phyloP scores from a whole-genome alignment of 148 eudicot genomes.

The Vaccinium vitisidaea region DNA sequence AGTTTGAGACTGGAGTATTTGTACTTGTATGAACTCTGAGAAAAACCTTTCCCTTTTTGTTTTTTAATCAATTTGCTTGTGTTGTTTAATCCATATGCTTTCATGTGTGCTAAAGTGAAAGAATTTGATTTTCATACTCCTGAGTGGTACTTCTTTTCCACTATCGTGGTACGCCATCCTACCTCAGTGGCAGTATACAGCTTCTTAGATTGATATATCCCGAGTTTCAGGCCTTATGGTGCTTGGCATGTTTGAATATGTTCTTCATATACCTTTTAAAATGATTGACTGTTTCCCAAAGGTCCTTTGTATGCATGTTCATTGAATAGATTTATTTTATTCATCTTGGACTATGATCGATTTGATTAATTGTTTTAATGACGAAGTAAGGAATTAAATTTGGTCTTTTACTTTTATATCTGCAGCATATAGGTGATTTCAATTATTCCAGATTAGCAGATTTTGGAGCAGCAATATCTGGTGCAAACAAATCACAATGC shows the following conservation, averaged over 20 bases:
- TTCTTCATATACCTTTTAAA: neutral
- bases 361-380: neutral
- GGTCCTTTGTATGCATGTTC: neutral
- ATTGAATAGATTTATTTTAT: neutral
- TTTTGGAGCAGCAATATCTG: slow-evolving; percentile 99
- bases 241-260: neutral
- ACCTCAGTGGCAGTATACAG: too few species aligned
- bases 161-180: neutral
- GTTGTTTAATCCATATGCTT: neutral
- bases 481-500: slow-evolving; percentile 70
- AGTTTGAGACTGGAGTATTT: neutral
- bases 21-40: neutral
- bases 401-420: slow-evolving; percentile 15
- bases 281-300: neutral
- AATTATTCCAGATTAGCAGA: slow-evolving; percentile 93
- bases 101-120: neutral
- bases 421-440: slow-evolving; percentile 96
- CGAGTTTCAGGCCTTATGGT: neutral
- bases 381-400: neutral
- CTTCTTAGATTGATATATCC: too few species aligned
- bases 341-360: neutral
- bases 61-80: too few species aligned
- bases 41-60: neutral
- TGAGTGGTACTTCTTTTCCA: neutral
- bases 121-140: neutral